Percentiles rank a stretch among this genome's conserved stretches.
Conservation (phyloP, 768 basidiomycete genomes). For the Tephrocybe sp. region DNA sequence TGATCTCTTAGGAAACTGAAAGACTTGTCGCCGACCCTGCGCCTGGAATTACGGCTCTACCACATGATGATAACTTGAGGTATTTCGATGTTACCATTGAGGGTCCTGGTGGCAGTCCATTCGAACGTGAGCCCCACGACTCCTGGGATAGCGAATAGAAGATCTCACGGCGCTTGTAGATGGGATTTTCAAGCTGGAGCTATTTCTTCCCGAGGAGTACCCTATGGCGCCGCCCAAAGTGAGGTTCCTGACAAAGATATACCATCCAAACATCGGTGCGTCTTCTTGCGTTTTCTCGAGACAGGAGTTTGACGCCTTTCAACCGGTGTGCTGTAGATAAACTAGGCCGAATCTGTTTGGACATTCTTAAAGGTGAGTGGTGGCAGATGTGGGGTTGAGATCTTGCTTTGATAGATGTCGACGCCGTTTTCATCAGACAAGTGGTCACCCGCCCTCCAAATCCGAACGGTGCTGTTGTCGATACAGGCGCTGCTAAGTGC, state of each 20-base stretch:
- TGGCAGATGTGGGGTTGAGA: slow-evolving; percentile 3
- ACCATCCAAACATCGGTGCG: slow-evolving; percentile 98
- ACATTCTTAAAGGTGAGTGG: slow-evolving; percentile 89
- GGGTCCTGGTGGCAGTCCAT: slow-evolving; percentile 93
- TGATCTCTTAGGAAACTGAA: slow-evolving; percentile 80
- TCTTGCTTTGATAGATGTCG: not conserved
- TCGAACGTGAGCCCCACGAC: slow-evolving; percentile 58
- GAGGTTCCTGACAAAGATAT: slow-evolving; percentile 95
- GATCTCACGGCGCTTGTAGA: slow-evolving; percentile 39
- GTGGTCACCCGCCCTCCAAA: slow-evolving; percentile 99
- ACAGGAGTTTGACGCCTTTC: not conserved
- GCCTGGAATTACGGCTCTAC: slow-evolving; percentile 92
- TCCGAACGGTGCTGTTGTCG: slow-evolving; percentile 94
- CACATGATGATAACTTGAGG: slow-evolving; percentile 95
- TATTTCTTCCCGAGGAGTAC: slow-evolving; percentile 98
- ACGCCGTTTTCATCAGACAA: slow-evolving; percentile 62
- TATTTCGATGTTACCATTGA: slow-evolving; percentile 98
- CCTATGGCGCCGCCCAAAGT: slow-evolving; percentile 99
- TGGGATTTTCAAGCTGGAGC: slow-evolving; percentile 92
- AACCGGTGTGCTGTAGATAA: slow-evolving; percentile 66
- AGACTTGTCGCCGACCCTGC: slow-evolving; percentile 94
- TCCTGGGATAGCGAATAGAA: not conserved
- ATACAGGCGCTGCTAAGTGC: slow-evolving; percentile 95
- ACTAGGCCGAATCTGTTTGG: slow-evolving; percentile 95
- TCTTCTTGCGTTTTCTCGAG: slow-evolving; percentile 7